Evolutionary conservation across 2,329 filamentous ascomycete species (phyloP).

Genomic region (Setomelanomma holmii): DNA sequence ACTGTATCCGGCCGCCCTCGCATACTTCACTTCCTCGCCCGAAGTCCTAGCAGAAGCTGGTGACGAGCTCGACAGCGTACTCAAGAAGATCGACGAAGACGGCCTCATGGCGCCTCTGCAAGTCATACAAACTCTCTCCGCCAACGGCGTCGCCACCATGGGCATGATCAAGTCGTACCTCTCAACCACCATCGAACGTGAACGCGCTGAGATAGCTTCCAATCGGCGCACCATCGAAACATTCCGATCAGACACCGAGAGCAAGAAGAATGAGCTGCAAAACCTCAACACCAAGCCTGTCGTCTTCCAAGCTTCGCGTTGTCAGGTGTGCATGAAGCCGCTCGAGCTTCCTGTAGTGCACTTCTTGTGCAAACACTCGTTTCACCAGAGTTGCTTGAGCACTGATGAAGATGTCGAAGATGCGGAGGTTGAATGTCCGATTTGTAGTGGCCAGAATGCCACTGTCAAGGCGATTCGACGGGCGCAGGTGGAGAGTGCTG

Average conservation of each 20-base stretch:
- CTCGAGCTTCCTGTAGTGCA: slow-evolving; percentile 91
- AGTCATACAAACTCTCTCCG: slow-evolving; percentile 88
- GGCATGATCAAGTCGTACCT: slow-evolving; percentile 96
- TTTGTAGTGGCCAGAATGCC: slow-evolving; percentile 83
- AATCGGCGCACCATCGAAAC: slow-evolving; percentile 84
- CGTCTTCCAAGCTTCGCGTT: slow-evolving; percentile 90
- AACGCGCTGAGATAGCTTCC: slow-evolving; percentile 82
- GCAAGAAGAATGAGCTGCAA: slow-evolving; percentile 78
- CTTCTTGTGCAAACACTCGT: slow-evolving; percentile 96
- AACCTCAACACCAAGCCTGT: slow-evolving; percentile 80
- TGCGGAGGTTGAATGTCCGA: slow-evolving; percentile 78
- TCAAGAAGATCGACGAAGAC: slow-evolving; percentile 87
- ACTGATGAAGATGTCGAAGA: slow-evolving; percentile 65
- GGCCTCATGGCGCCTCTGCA: slow-evolving; percentile 94
- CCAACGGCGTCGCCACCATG: slow-evolving; percentile 88
- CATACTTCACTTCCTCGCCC: slow-evolving; percentile 89
- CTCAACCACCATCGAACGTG: slow-evolving; percentile 83
- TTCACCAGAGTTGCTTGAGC: slow-evolving; percentile 90
- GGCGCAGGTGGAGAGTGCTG: slow-evolving; percentile 85
- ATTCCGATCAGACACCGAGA: slow-evolving; percentile 82
- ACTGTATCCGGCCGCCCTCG: slow-evolving; percentile 88
- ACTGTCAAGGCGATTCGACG: slow-evolving; percentile 86
- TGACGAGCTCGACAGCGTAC: slow-evolving; percentile 78
- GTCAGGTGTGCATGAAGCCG: slow-evolving; percentile 77
- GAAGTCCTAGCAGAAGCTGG: slow-evolving; percentile 85